A percentile compares a stretch with the other conserved stretches of the same genome.
These are phyloP conservation scores for Chimonanthus praecox DNA, from an alignment of 164 flowering plant species.

Conservation along the genomic window DNA sequence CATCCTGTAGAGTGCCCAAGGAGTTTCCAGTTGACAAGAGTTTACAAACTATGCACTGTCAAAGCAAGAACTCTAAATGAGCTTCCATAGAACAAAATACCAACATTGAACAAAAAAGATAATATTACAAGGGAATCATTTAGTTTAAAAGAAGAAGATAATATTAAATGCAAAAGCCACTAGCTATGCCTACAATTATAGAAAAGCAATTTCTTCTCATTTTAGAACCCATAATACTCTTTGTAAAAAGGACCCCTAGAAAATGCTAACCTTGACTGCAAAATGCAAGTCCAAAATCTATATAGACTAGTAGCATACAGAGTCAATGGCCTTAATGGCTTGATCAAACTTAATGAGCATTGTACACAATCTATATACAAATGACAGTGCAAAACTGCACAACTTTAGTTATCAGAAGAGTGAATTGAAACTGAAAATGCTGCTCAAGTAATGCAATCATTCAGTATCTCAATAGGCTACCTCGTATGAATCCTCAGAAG, in stretches of 20 bases:
- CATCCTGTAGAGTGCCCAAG: too few species aligned
- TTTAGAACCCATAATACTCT: not conserved
- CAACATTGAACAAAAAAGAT: too few species aligned
- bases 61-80: too few species aligned
- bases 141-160: too few species aligned
- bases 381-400: not conserved
- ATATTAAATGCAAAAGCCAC: too few species aligned
- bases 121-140: too few species aligned
- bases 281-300: not conserved
- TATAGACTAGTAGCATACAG: not conserved
- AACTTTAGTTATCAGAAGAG: not conserved
- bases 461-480: not conserved
- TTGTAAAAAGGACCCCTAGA: not conserved
- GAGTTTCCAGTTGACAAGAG: too few species aligned
- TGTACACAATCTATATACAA: not conserved
- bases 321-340: not conserved
- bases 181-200: not conserved
- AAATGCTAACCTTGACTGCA: not conserved
- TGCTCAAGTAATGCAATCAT: not conserved
- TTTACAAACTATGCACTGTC: too few species aligned
- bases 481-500: not conserved
- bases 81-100: too few species aligned
- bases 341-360: not conserved
- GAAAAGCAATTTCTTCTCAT: not conserved
- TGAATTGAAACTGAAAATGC: not conserved